Percentiles rank a stretch among this genome's conserved stretches.
Conservation (phyloP, 768 basidiomycete genomes). For the Boletus barrowsii region DNA sequence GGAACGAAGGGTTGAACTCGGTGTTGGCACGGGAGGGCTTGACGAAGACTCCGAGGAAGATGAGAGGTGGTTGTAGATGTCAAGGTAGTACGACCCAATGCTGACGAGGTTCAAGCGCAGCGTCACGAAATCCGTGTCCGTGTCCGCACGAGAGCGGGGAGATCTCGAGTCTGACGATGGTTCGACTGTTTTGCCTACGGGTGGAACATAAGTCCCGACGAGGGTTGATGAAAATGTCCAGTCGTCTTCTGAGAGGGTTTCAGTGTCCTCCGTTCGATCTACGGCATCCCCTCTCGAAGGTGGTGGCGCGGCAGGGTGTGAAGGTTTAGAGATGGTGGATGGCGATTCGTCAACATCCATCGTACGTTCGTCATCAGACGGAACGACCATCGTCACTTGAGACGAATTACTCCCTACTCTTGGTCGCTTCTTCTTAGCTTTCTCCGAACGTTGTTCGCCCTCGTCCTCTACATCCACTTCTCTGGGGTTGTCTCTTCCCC, state of each 20-base stretch:
- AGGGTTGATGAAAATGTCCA: slow-evolving; percentile 27
- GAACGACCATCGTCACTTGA: slow-evolving; percentile 18
- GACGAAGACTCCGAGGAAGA: not conserved
- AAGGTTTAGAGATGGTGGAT: slow-evolving; percentile 19
- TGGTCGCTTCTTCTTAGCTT: slow-evolving; percentile 5
- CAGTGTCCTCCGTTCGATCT: slow-evolving; percentile 1
- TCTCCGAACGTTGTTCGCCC: not conserved
- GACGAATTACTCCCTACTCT: slow-evolving; percentile 15
- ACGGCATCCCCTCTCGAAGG: not conserved
- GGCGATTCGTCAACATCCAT: slow-evolving; percentile 27
- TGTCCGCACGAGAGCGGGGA: not conserved
- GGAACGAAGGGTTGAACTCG: slow-evolving; percentile 17
- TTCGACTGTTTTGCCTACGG: slow-evolving; percentile 8
- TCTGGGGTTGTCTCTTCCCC: not conserved
- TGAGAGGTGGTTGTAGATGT: slow-evolving; percentile 11
- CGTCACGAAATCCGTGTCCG: slow-evolving; percentile 10
- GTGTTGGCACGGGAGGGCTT: not conserved
- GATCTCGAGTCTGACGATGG: not conserved
- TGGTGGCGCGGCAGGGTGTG: not conserved
- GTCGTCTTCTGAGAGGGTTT: slow-evolving; percentile 11
- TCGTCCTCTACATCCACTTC: too few relatives aligned
- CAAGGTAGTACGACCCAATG: slow-evolving; percentile 21
- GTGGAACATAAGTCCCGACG: slow-evolving; percentile 19
- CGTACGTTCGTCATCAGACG: slow-evolving; percentile 22
- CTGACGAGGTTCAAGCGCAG: slow-evolving; percentile 20